A percentile compares a stretch with the other conserved stretches of the same genome.
Conservation (phyloP, 2,329 filamentous ascomycete species). For the Xylariomycetidae sp. region DNA sequence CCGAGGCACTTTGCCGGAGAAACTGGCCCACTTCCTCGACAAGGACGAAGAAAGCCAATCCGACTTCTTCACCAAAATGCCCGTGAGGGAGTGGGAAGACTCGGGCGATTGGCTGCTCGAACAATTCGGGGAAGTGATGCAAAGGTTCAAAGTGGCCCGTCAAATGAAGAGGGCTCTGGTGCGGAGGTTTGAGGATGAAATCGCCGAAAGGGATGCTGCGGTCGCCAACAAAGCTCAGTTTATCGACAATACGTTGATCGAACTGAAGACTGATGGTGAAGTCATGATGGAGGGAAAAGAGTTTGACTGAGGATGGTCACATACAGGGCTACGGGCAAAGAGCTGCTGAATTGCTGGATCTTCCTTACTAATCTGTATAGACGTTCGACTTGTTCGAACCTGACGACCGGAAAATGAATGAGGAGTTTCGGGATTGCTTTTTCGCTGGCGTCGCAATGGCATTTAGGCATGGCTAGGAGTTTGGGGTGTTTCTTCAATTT, state of each 20-base stretch:
- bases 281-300: slow-evolving; percentile 42
- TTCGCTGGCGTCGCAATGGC: too few relatives aligned
- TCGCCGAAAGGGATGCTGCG: slow-evolving; percentile 49
- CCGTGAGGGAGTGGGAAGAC: slow-evolving; percentile 53
- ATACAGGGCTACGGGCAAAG: too few relatives aligned
- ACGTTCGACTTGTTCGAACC: too few relatives aligned
- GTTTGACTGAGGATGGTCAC: slow-evolving; percentile 20
- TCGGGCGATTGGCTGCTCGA: slow-evolving; percentile 57
- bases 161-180: slow-evolving; percentile 46
- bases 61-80: slow-evolving; percentile 50
- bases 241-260: slow-evolving; percentile 51
- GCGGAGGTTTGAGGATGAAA: slow-evolving; percentile 49
- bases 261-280: slow-evolving; percentile 53
- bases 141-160: slow-evolving; percentile 42
- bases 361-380: too few relatives aligned
- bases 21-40: slow-evolving; percentile 41
- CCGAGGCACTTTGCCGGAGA: slow-evolving; percentile 40
- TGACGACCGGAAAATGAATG: too few relatives aligned
- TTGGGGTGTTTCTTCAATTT: neutral
- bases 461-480: slow-evolving; percentile 1
- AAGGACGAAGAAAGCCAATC: slow-evolving; percentile 36
- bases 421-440: too few relatives aligned
- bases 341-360: too few relatives aligned
- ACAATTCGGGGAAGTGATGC: slow-evolving; percentile 47
- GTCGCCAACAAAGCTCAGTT: slow-evolving; percentile 48